These are phyloP conservation scores for Acacia melanoxylon DNA, from an alignment of 306 rosid species.

Conservation along the genomic window DNA sequence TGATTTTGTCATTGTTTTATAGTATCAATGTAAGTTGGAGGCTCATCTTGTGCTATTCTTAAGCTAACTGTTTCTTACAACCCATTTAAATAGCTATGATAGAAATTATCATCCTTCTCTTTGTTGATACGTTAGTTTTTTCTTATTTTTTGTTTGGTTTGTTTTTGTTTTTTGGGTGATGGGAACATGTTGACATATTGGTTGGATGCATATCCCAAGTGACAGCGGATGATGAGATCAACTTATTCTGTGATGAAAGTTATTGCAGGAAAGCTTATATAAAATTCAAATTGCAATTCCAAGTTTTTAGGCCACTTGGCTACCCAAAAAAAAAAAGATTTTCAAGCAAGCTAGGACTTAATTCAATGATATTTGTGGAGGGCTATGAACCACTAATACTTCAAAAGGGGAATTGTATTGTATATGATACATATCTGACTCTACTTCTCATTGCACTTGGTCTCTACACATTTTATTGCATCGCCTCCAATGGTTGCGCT, in stretches of 20 bases:
- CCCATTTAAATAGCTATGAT: constrained; percentile 3
- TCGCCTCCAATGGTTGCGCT: not conserved
- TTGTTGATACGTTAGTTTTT: not conserved
- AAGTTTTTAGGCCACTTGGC: not conserved
- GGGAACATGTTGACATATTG: not conserved
- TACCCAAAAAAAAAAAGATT: not conserved
- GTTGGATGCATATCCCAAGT: constrained; percentile 20
- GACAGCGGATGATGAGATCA: not conserved
- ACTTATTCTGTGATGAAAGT: constrained; percentile 25
- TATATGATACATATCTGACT: not conserved
- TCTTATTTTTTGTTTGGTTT: not conserved
- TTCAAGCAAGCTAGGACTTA: not conserved
- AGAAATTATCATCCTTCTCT: not conserved
- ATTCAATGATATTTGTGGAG: not conserved
- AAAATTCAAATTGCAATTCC: not conserved
- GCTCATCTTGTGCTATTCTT: constrained; percentile 14
- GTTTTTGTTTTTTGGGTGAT: not conserved
- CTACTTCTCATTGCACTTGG: not conserved
- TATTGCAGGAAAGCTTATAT: constrained; percentile 25
- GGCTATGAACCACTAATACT: not conserved
- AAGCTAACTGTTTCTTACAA: not conserved
- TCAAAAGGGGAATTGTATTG: not conserved
- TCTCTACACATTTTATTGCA: not conserved
- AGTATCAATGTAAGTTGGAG: constrained; percentile 65
- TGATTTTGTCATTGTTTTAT: constrained; percentile 79